Evolutionary conservation across 2,329 filamentous ascomycete species (phyloP), one percentile per base, ranked within the genome.

Genomic region (Talaromyces sp.): DNA sequence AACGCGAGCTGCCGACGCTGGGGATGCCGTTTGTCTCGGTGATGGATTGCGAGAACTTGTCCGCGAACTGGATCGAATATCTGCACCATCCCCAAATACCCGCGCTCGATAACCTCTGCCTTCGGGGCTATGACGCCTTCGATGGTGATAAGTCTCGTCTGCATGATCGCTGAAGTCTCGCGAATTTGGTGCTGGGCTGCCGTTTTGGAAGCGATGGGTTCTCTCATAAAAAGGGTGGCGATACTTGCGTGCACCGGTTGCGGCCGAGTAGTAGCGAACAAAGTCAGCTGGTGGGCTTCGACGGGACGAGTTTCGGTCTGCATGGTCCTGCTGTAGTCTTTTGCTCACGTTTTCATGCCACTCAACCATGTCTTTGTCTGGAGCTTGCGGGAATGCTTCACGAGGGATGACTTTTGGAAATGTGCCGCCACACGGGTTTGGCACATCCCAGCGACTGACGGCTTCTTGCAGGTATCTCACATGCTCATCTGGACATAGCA

Each of bases 401-500:
- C 90, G 88, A 0, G 93, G 87, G 13, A 89, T 79, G 3, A 82
- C 74, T 72, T 87, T 88, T 7, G 87, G 86, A 64, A 88, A 87
- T 0, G 76, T 61, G 11, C 78, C 75, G 2, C 84, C 84, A 11
- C 82, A 92, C 0, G 90, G 90, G 71, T 96, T 87, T 66, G 85
- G 86, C 65, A 98, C 84, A 41, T 87, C 83, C 85, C 93, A 97
- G 68, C 90, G 83, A 67, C 85, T 84, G 3, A 96, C 90, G 0
- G 93, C 92, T 72, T 87, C 88, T 72, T 95, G 92, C 27, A 99
- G 77, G 71, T 93, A 94, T 0, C 87, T 87, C 0, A 93, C 90
- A 79, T 98, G 93, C 71, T 96, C 91, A 70, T 95, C 90, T 0
- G 95, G 95, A 1, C 89, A 91, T 1, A 98, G 85, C 41, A 98